phyloP scores from a whole-genome alignment of 306 rosid genomes.

The Lagenaria siceraria region DNA sequence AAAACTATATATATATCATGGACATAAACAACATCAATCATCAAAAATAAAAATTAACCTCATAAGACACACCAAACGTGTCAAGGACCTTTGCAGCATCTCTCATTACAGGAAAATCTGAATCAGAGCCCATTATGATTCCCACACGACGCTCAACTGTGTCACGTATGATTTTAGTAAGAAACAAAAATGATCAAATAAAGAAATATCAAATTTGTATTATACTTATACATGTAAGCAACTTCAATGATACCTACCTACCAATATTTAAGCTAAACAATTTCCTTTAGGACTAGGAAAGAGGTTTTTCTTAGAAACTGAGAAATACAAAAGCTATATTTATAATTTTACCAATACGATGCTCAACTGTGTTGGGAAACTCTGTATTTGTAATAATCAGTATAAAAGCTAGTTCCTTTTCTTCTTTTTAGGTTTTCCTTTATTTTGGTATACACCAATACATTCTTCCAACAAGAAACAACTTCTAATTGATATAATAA shows the following conservation, averaged over 20 bases:
- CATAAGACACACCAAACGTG: conserved; percentile 58
- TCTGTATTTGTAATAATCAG: no score
- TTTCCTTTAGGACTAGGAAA: not conserved
- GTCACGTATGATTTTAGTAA: not conserved
- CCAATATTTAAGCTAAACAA: not conserved
- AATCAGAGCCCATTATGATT: conserved; percentile 92
- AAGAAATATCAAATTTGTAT: not conserved
- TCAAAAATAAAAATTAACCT: conserved; percentile 24
- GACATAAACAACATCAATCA: not conserved
- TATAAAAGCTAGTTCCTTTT: no score
- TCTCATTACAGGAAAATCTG: conserved; percentile 87
- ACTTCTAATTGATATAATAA: no score
- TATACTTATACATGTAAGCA: not conserved
- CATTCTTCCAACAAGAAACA: no score
- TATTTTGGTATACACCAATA: no score
- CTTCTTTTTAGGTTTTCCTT: no score
- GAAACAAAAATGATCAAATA: not conserved
- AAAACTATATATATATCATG: not conserved
- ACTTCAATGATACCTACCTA: not conserved
- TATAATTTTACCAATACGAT: not conserved
- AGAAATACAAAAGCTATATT: not conserved
- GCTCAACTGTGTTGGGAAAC: no score
- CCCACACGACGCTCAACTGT: conserved; percentile 63
- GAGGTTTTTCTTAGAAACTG: not conserved
- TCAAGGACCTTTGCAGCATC: conserved; percentile 67